A percentile compares a stretch with the other conserved stretches of the same genome.
These are phyloP conservation scores for Gloeophyllum trabeum DNA, from an alignment of 768 basidiomycete species.

Conservation along the genomic window DNA sequence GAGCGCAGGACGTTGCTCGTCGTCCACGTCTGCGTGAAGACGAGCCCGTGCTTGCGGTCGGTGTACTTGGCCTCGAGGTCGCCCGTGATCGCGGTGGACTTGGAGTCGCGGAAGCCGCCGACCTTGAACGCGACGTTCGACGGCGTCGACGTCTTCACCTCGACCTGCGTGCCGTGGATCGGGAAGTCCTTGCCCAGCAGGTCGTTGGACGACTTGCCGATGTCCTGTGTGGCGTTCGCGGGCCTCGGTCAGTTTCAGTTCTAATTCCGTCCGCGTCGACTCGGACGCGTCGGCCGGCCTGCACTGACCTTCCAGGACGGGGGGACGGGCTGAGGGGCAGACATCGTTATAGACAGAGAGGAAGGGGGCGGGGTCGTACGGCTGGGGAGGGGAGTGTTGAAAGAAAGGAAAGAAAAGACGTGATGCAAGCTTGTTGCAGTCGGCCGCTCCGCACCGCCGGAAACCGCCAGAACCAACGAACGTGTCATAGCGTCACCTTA, in stretches of 20 bases:
- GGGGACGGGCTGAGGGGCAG: conserved; percentile 91
- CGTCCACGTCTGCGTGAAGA: conserved; percentile 93
- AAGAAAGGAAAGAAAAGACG: too few relatives aligned
- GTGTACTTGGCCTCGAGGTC: conserved; percentile 95
- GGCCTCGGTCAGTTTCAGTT: too few relatives aligned
- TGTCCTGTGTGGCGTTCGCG: too few relatives aligned
- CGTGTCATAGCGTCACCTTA: too few relatives aligned
- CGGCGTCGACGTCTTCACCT: conserved; percentile 84
- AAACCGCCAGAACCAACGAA: too few relatives aligned
- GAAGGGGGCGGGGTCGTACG: conserved; percentile 9
- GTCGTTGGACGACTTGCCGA: conserved; percentile 97
- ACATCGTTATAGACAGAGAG: conserved; percentile 39
- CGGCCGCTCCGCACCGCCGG: too few relatives aligned
- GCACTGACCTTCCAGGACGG: conserved; percentile 88
- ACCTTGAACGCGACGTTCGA: conserved; percentile 93
- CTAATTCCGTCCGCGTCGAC: too few relatives aligned
- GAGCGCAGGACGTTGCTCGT: conserved; percentile 88
- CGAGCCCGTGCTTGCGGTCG: conserved; percentile 86
- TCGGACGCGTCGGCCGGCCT: conserved; percentile 2
- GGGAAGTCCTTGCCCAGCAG: conserved; percentile 88
- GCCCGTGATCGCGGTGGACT: conserved; percentile 63
- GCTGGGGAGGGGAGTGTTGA: too few relatives aligned
- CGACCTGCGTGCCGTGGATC: conserved; percentile 59
- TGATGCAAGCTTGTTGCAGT: too few relatives aligned
- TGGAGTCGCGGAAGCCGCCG: conserved; percentile 68